Evolutionary conservation across 768 basidiomycete species (phyloP).

Genomic region (Trametes punicea): DNA sequence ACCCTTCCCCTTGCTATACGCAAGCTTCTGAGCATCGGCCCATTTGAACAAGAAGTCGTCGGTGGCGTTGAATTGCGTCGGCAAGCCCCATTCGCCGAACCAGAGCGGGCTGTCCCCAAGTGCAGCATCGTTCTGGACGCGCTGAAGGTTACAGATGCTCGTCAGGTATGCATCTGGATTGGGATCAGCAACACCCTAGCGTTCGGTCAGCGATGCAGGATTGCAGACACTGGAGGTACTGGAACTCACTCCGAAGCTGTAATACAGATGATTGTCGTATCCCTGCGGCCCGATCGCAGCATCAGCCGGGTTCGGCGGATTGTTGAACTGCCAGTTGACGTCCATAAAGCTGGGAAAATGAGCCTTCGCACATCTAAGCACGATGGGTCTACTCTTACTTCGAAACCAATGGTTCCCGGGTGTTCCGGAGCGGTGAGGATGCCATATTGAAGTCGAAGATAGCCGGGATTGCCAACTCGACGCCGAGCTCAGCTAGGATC

Average conservation of each 20-base stretch:
- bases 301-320: slow-evolving; percentile 67
- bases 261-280: slow-evolving; percentile 82
- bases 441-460: slow-evolving; percentile 25
- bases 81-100: slow-evolving; percentile 60
- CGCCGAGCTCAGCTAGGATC: slow-evolving; percentile 34
- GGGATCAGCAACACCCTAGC: slow-evolving; percentile 65
- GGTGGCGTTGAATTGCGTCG: slow-evolving; percentile 62
- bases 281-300: slow-evolving; percentile 65
- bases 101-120: slow-evolving; percentile 46
- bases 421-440: slow-evolving; percentile 18
- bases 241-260: slow-evolving; percentile 58
- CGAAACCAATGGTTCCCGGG: slow-evolving; percentile 33
- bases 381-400: slow-evolving; percentile 32
- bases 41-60: slow-evolving; percentile 60
- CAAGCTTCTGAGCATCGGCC: slow-evolving; percentile 74
- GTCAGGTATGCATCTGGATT: slow-evolving; percentile 62
- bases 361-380: neutral
- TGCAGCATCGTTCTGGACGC: slow-evolving; percentile 46
- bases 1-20: slow-evolving; percentile 56
- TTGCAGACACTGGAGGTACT: neutral
- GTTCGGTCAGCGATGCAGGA: neutral
- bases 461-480: slow-evolving; percentile 8
- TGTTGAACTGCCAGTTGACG: slow-evolving; percentile 68
- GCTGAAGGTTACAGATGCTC: slow-evolving; percentile 65
- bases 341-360: slow-evolving; percentile 69